Conservation (phyloP, 441 rosid species). For the Syzygium malaccense region DNA sequence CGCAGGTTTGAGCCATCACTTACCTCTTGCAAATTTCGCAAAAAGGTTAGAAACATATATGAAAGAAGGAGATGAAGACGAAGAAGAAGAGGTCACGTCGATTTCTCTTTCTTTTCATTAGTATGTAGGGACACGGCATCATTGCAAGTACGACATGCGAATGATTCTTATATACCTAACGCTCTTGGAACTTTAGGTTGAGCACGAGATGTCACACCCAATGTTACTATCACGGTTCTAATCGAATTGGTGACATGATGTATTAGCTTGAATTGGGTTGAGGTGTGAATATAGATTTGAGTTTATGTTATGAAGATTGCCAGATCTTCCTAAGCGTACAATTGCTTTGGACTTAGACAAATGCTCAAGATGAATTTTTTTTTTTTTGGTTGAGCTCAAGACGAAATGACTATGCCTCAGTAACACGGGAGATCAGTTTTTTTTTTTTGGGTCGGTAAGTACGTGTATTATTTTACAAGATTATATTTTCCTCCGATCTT, state of each 20-base stretch:
- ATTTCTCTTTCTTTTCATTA: background rate
- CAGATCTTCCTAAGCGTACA: background rate
- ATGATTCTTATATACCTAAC: background rate
- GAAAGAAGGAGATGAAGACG: too few relatives aligned
- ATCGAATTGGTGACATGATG: background rate
- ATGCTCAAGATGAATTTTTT: background rate
- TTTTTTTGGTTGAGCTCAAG: rapidly evolving
- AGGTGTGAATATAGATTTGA: background rate
- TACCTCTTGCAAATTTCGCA: background rate
- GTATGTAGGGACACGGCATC: too few relatives aligned
- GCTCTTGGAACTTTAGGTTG: background rate
- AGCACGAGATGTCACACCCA: background rate
- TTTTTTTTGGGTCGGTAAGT: background rate
- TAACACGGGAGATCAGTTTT: rapidly evolving
- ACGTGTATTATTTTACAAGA: background rate
- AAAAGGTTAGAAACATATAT: rapidly evolving
- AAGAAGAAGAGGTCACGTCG: rapidly evolving
- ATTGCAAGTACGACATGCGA: background rate
- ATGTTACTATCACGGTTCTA: rapidly evolving
- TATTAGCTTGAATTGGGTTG: background rate
- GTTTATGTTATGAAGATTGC: too few relatives aligned
- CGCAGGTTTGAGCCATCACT: background rate
- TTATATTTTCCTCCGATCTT: background rate
- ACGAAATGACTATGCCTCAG: rapidly evolving
- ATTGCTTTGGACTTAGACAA: background rate